Conservation (phyloP, 108 stramenopile genomes). For the Fragilaria radians region DNA sequence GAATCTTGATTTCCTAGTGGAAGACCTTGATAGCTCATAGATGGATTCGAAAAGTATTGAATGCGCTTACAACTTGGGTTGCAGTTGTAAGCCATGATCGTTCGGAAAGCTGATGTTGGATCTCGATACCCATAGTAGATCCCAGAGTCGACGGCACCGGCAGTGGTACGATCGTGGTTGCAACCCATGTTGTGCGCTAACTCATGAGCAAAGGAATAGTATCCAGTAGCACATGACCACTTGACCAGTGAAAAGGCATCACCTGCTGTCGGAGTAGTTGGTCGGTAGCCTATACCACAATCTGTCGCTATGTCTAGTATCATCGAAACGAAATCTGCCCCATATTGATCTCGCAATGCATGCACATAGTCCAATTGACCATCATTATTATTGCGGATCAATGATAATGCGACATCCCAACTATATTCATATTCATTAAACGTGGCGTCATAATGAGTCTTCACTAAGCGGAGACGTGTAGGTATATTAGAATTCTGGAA, state of each 20-base stretch:
- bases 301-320: slow-evolving; percentile 6
- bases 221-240: slow-evolving; percentile 11
- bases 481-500: slow-evolving; percentile 17
- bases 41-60: slow-evolving; percentile 19
- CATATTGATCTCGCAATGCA: slow-evolving; percentile 15
- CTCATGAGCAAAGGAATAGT: slow-evolving; percentile 18
- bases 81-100: slow-evolving; percentile 36
- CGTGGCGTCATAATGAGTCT: slow-evolving; percentile 7
- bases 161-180: not conserved
- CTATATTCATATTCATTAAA: slow-evolving; percentile 8
- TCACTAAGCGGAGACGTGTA: slow-evolving; percentile 19
- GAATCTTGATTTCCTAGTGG: not conserved
- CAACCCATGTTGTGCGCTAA: slow-evolving; percentile 15
- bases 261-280: slow-evolving; percentile 2
- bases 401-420: slow-evolving; percentile 4
- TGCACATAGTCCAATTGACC: slow-evolving; percentile 29
- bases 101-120: slow-evolving; percentile 19
- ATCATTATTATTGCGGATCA: slow-evolving; percentile 8
- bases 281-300: slow-evolving; percentile 24
- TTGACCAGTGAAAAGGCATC: slow-evolving; percentile 5
- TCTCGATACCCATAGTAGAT: slow-evolving; percentile 12
- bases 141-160: not conserved
- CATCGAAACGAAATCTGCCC: slow-evolving; percentile 30
- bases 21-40: slow-evolving; percentile 4
- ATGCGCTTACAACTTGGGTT: slow-evolving; percentile 14